Base-by-base conservation (phyloP, 2,329 filamentous ascomycete genomes). In the Alternaria metachromatica region DNA sequence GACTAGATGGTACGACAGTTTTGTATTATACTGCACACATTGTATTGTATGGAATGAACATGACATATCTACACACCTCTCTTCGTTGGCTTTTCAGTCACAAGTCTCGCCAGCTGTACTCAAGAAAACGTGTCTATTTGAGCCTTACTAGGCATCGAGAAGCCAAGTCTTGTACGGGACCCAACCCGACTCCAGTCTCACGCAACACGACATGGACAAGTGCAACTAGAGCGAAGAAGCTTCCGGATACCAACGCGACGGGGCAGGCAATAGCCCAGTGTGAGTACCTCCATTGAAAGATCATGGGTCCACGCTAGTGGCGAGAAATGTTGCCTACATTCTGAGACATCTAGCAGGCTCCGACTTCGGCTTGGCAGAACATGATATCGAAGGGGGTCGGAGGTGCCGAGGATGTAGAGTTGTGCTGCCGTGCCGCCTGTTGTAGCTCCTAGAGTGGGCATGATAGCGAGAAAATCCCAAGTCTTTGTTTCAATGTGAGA, bases 1-100 rank as follows among this genome's bases (percentile, higher is more conserved):
- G 56, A 61, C 11, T 58, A 62, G 21, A 25, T 18, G 15, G 9
- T 10, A 12, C 5, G n/a, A 25, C 8, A 44, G 0, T 2, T 2
- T 15, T 48, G 26, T 37, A 43, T 26, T 43, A 28, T 45, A 53
- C 20, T 58, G 55, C 20, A 59, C 60, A 48, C 57, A 50, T 59
- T 59, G 55, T 62, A 58, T 18, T 58, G 53, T 62, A 46, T 44
- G n/a, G 25, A 53, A 53, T 56, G 41, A 15, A 55, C n/a, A 55
- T 55, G 37, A 43, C 10, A 43, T 25, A 25, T 26, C 6, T 41
- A 21, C 21, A 51, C 9, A 51, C 12, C 3, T 9, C 33, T 23
- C 21, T 0, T 20, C 10, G 7, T 18, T n/a, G 28, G 9, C 30
- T 9, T n/a, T 21, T 45, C 20, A 20, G 43, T 13, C 3, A 21